These are phyloP conservation scores for Tephrocybe sp. DNA, from an alignment of 768 basidiomycete genomes.

Conservation along the genomic window DNA sequence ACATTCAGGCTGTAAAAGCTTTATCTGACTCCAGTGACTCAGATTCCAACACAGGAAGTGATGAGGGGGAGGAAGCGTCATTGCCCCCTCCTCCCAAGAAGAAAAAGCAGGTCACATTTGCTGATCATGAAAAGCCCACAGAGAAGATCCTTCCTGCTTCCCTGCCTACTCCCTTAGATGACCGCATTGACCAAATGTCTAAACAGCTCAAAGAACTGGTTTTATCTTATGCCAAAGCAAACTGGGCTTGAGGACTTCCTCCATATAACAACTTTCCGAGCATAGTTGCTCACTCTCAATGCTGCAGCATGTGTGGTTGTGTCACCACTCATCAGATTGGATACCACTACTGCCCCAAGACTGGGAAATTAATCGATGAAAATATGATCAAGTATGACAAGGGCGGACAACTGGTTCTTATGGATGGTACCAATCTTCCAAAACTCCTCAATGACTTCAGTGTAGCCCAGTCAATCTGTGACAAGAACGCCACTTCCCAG, in stretches of 20 bases:
- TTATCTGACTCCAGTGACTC: no score
- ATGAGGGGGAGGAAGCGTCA: no score
- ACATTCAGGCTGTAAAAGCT: no score
- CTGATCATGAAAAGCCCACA: not conserved
- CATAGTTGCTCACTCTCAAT: not conserved
- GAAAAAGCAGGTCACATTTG: no score
- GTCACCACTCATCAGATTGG: slow-evolving; percentile 8
- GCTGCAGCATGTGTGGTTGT: slow-evolving; percentile 13
- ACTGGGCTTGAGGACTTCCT: not conserved
- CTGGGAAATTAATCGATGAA: not conserved
- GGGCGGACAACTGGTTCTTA: not conserved
- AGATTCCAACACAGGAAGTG: no score
- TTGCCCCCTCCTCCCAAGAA: no score
- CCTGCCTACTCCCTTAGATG: not conserved
- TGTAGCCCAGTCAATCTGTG: not conserved
- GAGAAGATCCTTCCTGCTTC: not conserved
- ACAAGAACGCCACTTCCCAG: not conserved
- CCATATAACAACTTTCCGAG: not conserved
- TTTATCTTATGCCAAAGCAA: no score
- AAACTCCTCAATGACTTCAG: not conserved
- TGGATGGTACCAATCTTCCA: slow-evolving; percentile 12
- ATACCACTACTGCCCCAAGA: slow-evolving; percentile 11
- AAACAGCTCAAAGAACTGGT: not conserved
- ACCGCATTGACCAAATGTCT: not conserved
- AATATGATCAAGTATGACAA: slow-evolving; percentile 1